Base-by-base conservation (phyloP, 106 monocot genomes). In the Apostasia ramifera region DNA sequence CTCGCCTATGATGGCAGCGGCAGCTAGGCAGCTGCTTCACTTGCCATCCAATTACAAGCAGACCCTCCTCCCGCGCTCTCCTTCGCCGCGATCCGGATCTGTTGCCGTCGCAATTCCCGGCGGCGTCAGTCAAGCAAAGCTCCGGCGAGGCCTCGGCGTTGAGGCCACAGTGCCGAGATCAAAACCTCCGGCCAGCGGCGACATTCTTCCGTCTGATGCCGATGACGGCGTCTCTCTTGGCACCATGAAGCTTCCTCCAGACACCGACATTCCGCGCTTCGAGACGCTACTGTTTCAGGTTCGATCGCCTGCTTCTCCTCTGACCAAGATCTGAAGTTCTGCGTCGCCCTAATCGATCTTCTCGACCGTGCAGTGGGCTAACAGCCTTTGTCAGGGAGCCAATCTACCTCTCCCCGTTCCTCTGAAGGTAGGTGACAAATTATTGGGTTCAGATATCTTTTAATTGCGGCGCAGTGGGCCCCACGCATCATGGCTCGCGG, bases 371-470 rank as follows among this genome's bases (percentile, higher is more conserved):
- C 79, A 92, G 95, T 97, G 95, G 92, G 95, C 86, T 40, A 97
- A 97, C 40, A 97, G 92, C 60, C 76, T 97, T 40, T 86, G 82
- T 72, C 95, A 97, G 71, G 95, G 92, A 70, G 88, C 95, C 2
- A 91, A 80, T 68, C 62, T 89, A 5, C 95, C 95, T 0, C 84
- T 97, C 74, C 91, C 95, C 7, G 73, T 83, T 1, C 95, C 95
- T 70, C 78, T 92, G 3, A 89, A 92, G 95, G 95, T 95, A 59
- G 44, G 74, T 57, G 5, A 13, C 2, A 45, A 3, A 47, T 4
- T 47, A 51, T 46, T 39, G 10, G 7, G 2, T 51, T 67, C 26
- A 0, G 26, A 26, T 26, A 26, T 26, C 26, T 26, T 26, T 26
- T 26, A 26, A 26, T 26, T 26, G 26, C 26, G 26, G 26, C 26